Conservation (phyloP, 2,329 filamentous ascomycete genomes). For the Apiospora hydei region DNA sequence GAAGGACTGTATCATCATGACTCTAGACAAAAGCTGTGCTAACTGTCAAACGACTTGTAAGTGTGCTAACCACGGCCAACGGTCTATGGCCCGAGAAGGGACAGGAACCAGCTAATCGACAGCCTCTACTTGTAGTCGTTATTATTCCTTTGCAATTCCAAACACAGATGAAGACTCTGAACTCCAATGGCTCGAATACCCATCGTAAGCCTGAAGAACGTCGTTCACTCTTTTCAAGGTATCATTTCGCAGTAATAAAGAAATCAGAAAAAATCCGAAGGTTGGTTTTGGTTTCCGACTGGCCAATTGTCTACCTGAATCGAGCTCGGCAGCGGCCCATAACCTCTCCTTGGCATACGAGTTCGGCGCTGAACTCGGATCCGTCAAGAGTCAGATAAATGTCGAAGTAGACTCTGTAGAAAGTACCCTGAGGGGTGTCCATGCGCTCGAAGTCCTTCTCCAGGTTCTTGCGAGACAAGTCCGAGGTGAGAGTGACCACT, state of each 20-base stretch:
- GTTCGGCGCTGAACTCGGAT: conserved; percentile 95
- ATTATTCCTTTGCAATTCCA: conserved; percentile 17
- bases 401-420: conserved; percentile 84
- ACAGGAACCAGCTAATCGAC: conserved; percentile 9
- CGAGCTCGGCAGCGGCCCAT: conserved; percentile 96
- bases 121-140: conserved; percentile 14
- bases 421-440: conserved; percentile 97
- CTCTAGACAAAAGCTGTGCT: conserved; percentile 19
- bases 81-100: background rate
- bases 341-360: conserved; percentile 98
- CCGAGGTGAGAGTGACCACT: conserved; percentile 95
- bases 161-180: conserved; percentile 20
- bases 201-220: conserved; percentile 16
- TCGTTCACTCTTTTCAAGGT: conserved; percentile 29
- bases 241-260: conserved; percentile 27
- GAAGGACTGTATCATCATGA: conserved; percentile 14
- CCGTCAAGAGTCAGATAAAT: conserved; percentile 94
- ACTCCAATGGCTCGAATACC: conserved; percentile 21
- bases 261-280: conserved; percentile 25
- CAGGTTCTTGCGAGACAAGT: conserved; percentile 95
- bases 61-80: conserved; percentile 3
- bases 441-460: conserved; percentile 99
- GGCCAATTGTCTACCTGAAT: conserved; percentile 67
- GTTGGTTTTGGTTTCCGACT: background rate
- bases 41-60: background rate